Percentiles rank a stretch among this genome's conserved stretches.
phyloP scores from a whole-genome alignment of 192 early-diverging fungal species.

The Dissophora ornata region DNA sequence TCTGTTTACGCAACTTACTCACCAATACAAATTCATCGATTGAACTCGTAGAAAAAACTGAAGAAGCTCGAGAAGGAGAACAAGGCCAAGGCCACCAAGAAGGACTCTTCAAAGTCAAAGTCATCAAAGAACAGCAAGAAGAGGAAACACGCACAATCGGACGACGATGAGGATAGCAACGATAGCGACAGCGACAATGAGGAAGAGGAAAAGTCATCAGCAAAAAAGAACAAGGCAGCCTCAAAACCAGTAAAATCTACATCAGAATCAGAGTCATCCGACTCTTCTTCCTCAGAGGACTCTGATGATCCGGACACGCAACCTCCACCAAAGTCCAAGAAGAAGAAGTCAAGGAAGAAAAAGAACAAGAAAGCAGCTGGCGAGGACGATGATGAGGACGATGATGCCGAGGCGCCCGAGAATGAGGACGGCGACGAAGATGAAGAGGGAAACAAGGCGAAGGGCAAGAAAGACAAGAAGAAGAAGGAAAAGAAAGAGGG shows the following conservation, averaged over 20 bases:
- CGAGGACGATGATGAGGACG: conserved; percentile 34
- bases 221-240: conserved; percentile 55
- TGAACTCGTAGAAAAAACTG: conserved; percentile 26
- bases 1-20: neutral
- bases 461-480: conserved; percentile 51
- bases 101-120: conserved; percentile 21
- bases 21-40: neutral
- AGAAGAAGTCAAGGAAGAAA: conserved; percentile 57
- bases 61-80: conserved; percentile 42
- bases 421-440: conserved; percentile 41
- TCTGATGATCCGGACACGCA: conserved; percentile 50
- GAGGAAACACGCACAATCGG: neutral
- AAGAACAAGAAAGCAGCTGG: conserved; percentile 53
- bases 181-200: conserved; percentile 37
- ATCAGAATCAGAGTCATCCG: conserved; percentile 37
- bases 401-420: conserved; percentile 32
- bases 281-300: conserved; percentile 49
- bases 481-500: conserved; percentile 57
- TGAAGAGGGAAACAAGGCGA: conserved; percentile 7
- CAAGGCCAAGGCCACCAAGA: conserved; percentile 26
- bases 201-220: conserved; percentile 58
- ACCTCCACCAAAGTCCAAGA: conserved; percentile 56
- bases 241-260: neutral
- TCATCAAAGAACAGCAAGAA: conserved; percentile 31
- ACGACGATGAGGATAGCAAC: conserved; percentile 9